phyloP scores from a whole-genome alignment of 2,329 filamentous ascomycete genomes.

The Thelonectria olida region DNA sequence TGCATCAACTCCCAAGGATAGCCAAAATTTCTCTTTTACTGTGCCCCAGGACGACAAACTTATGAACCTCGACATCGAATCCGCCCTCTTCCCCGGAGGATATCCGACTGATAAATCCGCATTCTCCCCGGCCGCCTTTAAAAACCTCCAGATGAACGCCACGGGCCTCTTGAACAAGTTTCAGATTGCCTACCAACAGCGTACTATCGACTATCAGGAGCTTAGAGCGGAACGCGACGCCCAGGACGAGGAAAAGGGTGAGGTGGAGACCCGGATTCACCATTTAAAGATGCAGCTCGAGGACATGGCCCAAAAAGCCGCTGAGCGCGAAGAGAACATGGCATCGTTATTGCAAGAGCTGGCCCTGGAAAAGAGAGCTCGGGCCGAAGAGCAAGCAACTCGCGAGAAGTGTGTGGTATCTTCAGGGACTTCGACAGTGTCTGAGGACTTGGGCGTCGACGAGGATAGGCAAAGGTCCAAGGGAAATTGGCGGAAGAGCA shows the following conservation, averaged over 20 bases:
- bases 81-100: conserved; percentile 60
- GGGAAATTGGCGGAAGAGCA: conserved; percentile 54
- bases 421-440: conserved; percentile 54
- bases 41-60: conserved; percentile 60
- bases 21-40: conserved; percentile 32
- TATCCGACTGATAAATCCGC: conserved; percentile 55
- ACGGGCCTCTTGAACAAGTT: conserved; percentile 63
- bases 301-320: conserved; percentile 62
- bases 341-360: conserved; percentile 60
- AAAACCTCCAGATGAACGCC: conserved; percentile 69
- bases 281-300: conserved; percentile 69
- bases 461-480: conserved; percentile 53
- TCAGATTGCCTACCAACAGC: conserved; percentile 67
- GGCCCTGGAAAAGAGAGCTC: conserved; percentile 59
- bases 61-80: conserved; percentile 63
- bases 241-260: conserved; percentile 64
- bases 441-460: conserved; percentile 64
- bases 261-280: conserved; percentile 60
- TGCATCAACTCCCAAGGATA: conserved; percentile 53
- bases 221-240: conserved; percentile 63
- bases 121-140: conserved; percentile 68
- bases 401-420: conserved; percentile 39
- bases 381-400: conserved; percentile 49
- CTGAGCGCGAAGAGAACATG: conserved; percentile 63
- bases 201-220: conserved; percentile 60